These are phyloP conservation scores for Esteya vermicola DNA, from an alignment of 2,329 filamentous ascomycete species.

Conservation along the genomic window DNA sequence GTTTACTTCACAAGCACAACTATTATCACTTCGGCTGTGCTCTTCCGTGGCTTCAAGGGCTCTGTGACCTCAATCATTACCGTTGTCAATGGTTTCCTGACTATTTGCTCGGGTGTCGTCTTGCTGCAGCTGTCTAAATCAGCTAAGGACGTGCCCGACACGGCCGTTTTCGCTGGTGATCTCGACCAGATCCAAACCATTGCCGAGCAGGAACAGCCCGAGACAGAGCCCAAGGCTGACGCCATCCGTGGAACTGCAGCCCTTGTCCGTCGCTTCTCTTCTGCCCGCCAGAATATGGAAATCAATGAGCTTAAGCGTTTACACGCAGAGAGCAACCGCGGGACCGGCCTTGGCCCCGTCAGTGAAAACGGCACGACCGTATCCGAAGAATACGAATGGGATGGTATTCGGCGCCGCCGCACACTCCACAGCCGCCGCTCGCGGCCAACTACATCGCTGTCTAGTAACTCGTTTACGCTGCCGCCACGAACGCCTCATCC, in stretches of 20 bases:
- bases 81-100: conserved; percentile 83
- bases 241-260: conserved; percentile 84
- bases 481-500: conserved; percentile 40
- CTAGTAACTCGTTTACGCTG: conserved; percentile 17
- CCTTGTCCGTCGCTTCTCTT: conserved; percentile 71
- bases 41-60: conserved; percentile 91
- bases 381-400: conserved; percentile 61
- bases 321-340: conserved; percentile 60
- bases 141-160: conserved; percentile 89
- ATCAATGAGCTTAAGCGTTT: conserved; percentile 64
- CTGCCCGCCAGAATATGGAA: conserved; percentile 62
- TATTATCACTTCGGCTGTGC: conserved; percentile 81
- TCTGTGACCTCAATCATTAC: conserved; percentile 68
- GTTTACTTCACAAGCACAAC: conserved; percentile 96
- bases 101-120: conserved; percentile 86
- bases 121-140: conserved; percentile 94
- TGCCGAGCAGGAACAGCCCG: conserved; percentile 88
- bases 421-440: conserved; percentile 28
- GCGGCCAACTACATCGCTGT: conserved; percentile 11
- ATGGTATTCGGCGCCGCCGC: conserved; percentile 66
- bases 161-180: conserved; percentile 82
- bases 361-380: conserved; percentile 50
- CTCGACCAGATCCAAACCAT: conserved; percentile 92
- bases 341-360: conserved; percentile 59
- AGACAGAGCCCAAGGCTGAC: conserved; percentile 90